Conservation (phyloP, 108 stramenopile genomes). For the Cyclotella kingstonii region DNA sequence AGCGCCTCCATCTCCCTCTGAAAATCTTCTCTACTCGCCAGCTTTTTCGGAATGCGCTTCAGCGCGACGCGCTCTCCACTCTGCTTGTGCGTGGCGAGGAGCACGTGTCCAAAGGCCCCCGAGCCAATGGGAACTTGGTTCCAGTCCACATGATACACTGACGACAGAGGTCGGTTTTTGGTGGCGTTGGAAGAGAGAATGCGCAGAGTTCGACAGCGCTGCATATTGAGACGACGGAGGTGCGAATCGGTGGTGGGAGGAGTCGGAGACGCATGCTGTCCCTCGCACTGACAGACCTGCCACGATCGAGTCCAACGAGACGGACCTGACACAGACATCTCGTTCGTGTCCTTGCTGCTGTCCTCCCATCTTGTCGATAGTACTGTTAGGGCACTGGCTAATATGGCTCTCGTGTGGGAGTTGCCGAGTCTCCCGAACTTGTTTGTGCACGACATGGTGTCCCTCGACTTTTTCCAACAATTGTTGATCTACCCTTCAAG, state of each 20-base stretch:
- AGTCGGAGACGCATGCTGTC: too few species aligned
- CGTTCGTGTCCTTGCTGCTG: too few species aligned
- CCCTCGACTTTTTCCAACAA: too few species aligned
- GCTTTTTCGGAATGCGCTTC: conserved; percentile 78
- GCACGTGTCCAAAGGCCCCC: conserved; percentile 76
- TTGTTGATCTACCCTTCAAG: too few species aligned
- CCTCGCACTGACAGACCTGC: background rate
- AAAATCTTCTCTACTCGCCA: conserved; percentile 64
- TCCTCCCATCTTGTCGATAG: too few species aligned
- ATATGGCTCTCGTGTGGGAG: too few species aligned
- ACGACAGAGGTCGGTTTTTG: conserved; percentile 22
- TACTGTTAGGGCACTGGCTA: too few species aligned
- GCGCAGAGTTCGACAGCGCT: conserved; percentile 43
- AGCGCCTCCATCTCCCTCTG: conserved; percentile 83
- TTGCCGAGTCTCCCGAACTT: too few species aligned
- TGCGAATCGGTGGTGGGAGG: conserved; percentile 1
- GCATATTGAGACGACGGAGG: conserved; percentile 27
- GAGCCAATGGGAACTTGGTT: conserved; percentile 33
- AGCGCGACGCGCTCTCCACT: conserved; percentile 66
- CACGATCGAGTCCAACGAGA: too few species aligned
- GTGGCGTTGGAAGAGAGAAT: conserved; percentile 40
- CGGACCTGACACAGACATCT: too few species aligned
- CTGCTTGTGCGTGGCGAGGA: conserved; percentile 49
- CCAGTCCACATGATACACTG: conserved; percentile 45
- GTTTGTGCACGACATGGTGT: too few species aligned